Conservation (phyloP, 75 land plant genomes). For the Sequoia sempervirens region DNA sequence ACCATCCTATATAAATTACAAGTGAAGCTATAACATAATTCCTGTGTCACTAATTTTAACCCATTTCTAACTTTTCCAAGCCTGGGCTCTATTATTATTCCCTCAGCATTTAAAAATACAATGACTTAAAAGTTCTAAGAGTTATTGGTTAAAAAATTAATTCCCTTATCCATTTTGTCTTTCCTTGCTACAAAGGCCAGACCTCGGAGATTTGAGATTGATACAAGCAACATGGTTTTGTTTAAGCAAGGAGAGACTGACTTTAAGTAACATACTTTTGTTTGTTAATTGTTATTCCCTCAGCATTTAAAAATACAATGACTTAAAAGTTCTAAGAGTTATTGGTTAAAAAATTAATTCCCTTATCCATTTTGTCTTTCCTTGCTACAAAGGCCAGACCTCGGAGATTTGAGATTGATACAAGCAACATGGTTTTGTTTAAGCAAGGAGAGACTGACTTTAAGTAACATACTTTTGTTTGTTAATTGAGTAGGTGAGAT, state of each 20-base stretch:
- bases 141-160: background rate
- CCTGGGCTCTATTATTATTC: background rate
- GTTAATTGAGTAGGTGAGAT: background rate
- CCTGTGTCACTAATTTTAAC: background rate
- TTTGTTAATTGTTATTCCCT: background rate
- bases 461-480: background rate
- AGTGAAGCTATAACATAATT: background rate
- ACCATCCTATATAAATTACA: background rate
- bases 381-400: background rate
- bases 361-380: background rate
- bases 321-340: background rate
- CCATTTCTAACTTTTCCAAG: background rate
- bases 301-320: background rate
- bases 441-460: background rate
- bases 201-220: background rate
- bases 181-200: background rate
- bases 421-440: too few relatives aligned
- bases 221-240: too few relatives aligned
- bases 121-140: too few relatives aligned
- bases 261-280: background rate
- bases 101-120: background rate
- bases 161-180: background rate
- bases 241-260: background rate
- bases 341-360: background rate
- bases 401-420: background rate